Base-by-base conservation (phyloP, 2,329 filamentous ascomycete genomes). In the Grosmannia huntii region DNA sequence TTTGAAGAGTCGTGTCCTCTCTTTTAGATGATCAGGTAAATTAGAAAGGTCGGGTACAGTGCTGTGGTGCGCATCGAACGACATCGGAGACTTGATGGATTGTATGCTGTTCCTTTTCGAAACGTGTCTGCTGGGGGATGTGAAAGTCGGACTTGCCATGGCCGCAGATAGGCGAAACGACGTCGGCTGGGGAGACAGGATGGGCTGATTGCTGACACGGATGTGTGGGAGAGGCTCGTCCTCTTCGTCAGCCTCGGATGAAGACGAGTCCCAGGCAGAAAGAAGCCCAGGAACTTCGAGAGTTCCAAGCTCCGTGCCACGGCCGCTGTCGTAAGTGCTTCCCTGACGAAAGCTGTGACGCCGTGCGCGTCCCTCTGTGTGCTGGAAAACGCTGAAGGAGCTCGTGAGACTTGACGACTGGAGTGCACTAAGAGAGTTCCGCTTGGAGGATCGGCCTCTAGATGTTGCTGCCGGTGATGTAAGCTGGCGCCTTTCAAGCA, bases 101-200 rank as follows among this genome's bases (percentile, higher is more conserved):
- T 57, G 38, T 11, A 38, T 51, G 55, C 41, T 61, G 44, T 59
- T 59, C 55, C 49, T 53, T 10, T 36, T 52, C 11, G 53, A 55
- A 10, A 11, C 4, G 25, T 14, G 25, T 11, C 49, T 19, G 38
- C 49, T 48, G 5, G 49, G 28, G 5, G 36, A 12, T 5, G 21
- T 36, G 14, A 33, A 57, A 19, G 6, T 48, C 5, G 58, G 56
- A 23, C 46, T 51, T 10, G 56, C 46, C 50, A 57, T 31, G 44
- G 58, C 57, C 3, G 58, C 58, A 14, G 60, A 62, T 58, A 62
- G 28, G 58, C 62, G 53, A 57, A 53, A 58, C 56, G 63, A 55
- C 62, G 58, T 58, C 19, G 61, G 57, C 25, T 60, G 57, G 10
- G 59, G 53, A 5, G 57, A 63, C 23, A 62, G 53, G 21, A 58